Evolutionary conservation across 306 rosid genomes (phyloP).

Genomic region (Fragaria ananassa): DNA sequence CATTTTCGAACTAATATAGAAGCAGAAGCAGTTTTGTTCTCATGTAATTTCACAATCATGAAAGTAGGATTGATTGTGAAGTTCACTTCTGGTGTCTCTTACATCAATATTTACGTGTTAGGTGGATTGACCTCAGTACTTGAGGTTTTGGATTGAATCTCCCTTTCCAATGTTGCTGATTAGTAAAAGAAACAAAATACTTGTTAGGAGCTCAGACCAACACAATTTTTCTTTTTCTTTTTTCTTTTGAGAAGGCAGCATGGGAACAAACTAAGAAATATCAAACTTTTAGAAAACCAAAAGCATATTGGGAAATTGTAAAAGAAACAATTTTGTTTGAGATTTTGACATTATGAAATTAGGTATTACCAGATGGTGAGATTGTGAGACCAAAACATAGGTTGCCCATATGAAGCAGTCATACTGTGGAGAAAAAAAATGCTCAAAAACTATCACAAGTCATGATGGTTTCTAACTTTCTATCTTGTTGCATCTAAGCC

Average conservation of each 20-base stretch:
- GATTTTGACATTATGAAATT: no score
- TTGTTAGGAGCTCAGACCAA: neutral
- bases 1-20: no score
- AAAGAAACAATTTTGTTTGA: no score
- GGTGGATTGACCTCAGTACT: neutral
- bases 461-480: conserved; percentile 18
- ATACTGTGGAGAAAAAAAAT: neutral
- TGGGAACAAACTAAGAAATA: no score
- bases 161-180: neutral
- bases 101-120: neutral
- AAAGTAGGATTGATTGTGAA: neutral
- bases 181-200: neutral
- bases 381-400: no score
- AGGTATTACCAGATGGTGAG: no score
- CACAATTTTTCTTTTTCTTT: no score
- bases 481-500: conserved; percentile 49
- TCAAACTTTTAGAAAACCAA: no score
- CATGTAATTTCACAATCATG: neutral
- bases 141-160: neutral
- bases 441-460: neutral
- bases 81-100: neutral
- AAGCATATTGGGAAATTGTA: no score
- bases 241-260: no score
- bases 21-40: neutral
- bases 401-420: no score